Evolutionary conservation across 2,329 filamentous ascomycete genomes (phyloP).

Genomic region (Stemphylium beticola): DNA sequence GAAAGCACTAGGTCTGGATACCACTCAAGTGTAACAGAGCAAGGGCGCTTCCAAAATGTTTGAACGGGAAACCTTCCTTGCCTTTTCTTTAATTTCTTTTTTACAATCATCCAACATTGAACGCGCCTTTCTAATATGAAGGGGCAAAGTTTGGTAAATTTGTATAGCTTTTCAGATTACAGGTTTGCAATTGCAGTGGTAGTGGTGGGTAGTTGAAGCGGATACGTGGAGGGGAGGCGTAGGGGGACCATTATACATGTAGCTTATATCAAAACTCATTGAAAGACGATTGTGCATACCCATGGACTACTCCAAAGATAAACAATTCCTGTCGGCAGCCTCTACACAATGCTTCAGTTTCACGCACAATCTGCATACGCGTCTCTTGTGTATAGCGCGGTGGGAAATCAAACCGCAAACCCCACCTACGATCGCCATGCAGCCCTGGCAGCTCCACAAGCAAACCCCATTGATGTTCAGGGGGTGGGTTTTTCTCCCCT

Average conservation of each 20-base stretch:
- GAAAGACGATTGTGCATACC: neutral
- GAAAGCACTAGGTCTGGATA: slow-evolving; percentile 31
- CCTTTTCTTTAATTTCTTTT: neutral
- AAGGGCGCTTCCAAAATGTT: slow-evolving; percentile 12
- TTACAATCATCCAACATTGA: neutral
- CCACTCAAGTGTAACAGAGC: slow-evolving; percentile 28
- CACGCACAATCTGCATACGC: no score
- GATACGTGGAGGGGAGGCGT: neutral
- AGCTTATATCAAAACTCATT: slow-evolving; percentile 10
- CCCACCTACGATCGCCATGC: no score
- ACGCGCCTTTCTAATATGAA: slow-evolving; percentile 9
- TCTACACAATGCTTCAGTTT: no score
- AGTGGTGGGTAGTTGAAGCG: neutral
- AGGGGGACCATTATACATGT: neutral
- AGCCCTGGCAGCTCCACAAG: no score
- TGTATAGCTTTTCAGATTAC: slow-evolving; percentile 7
- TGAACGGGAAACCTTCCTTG: neutral
- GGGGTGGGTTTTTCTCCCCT: neutral
- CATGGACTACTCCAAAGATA: no score
- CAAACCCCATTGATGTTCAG: neutral
- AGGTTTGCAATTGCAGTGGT: slow-evolving; percentile 1
- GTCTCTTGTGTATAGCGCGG: no score
- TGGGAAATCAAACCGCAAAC: no score
- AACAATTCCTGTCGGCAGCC: no score
- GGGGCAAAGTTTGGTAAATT: slow-evolving; percentile 4